Evolutionary conservation across 2,329 filamentous ascomycete species (phyloP).

Genomic region (Neonectria hederae): DNA sequence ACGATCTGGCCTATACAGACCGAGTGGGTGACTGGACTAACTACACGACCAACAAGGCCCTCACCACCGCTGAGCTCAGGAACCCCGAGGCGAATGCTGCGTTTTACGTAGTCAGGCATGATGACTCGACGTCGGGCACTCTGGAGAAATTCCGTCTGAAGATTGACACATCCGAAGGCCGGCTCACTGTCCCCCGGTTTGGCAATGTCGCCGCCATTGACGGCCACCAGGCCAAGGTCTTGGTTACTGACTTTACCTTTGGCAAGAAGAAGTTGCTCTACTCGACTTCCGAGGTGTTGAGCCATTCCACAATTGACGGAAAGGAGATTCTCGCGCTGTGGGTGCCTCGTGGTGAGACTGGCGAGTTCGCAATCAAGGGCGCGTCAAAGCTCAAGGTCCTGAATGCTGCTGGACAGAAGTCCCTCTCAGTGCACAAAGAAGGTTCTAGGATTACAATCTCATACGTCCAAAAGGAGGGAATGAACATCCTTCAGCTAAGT

Average conservation of each 20-base stretch:
- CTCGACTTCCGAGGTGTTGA: slow-evolving; percentile 65
- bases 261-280: slow-evolving; percentile 62
- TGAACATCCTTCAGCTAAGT: slow-evolving; percentile 56
- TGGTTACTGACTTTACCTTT: slow-evolving; percentile 67
- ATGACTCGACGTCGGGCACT: slow-evolving; percentile 60
- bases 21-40: slow-evolving; percentile 48
- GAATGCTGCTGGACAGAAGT: slow-evolving; percentile 48
- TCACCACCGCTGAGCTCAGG: slow-evolving; percentile 64
- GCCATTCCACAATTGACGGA: slow-evolving; percentile 58
- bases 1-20: slow-evolving; percentile 65
- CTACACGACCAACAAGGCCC: slow-evolving; percentile 56
- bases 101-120: slow-evolving; percentile 69
- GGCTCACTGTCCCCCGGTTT: slow-evolving; percentile 62
- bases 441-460: slow-evolving; percentile 51
- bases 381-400: slow-evolving; percentile 23
- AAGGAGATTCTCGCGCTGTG: slow-evolving; percentile 61
- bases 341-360: slow-evolving; percentile 62
- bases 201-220: slow-evolving; percentile 61
- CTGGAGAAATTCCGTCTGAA: slow-evolving; percentile 63
- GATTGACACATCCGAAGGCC: slow-evolving; percentile 65
- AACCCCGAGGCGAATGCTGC: slow-evolving; percentile 65
- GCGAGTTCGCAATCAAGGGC: slow-evolving; percentile 61
- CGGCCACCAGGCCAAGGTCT: slow-evolving; percentile 69
- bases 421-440: slow-evolving; percentile 53
- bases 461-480: slow-evolving; percentile 60